These are phyloP conservation scores for Leishmania turanica DNA, from an alignment of 208 protist genomes.

Conservation along the genomic window DNA sequence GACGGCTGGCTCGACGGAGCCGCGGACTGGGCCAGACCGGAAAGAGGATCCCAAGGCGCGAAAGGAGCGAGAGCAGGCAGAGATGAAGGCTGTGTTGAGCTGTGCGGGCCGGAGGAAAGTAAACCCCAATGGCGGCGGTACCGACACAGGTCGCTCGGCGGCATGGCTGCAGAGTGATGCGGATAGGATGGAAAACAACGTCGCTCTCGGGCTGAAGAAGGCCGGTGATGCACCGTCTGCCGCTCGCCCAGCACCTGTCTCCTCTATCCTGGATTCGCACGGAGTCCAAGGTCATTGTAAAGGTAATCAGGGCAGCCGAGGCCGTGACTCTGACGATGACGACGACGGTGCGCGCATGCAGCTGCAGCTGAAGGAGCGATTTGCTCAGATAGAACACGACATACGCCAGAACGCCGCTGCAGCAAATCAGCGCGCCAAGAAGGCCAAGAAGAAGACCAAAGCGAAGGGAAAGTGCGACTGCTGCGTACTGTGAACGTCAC, in stretches of 20 bases:
- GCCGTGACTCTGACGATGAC: slow-evolving; percentile 14
- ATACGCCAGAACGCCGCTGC: slow-evolving; percentile 10
- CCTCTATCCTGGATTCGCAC: slow-evolving; percentile 1
- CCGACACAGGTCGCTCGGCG: neutral
- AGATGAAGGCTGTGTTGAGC: slow-evolving; percentile 22
- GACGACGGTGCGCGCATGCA: slow-evolving; percentile 28
- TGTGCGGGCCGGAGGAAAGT: slow-evolving; percentile 5
- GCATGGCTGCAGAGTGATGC: neutral
- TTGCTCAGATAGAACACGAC: slow-evolving; percentile 31
- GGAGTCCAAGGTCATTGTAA: neutral
- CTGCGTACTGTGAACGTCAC: slow-evolving; percentile 2
- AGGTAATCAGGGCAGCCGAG: neutral
- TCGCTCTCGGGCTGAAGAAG: neutral
- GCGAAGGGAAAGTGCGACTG: slow-evolving; percentile 25
- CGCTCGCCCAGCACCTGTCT: neutral
- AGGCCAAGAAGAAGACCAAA: slow-evolving; percentile 17
- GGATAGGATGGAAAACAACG: slow-evolving; percentile 1
- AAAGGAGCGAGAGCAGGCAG: slow-evolving; percentile 22
- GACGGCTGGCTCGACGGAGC: neutral
- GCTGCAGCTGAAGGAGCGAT: slow-evolving; percentile 16
- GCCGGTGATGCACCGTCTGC: neutral
- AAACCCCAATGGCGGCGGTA: neutral
- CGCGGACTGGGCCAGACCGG: neutral
- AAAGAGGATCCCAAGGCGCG: slow-evolving; percentile 17
- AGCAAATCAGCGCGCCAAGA: slow-evolving; percentile 11